Evolutionary conservation across 2,329 filamentous ascomycete species (phyloP).

Genomic region (Xenoacremonium recifei): DNA sequence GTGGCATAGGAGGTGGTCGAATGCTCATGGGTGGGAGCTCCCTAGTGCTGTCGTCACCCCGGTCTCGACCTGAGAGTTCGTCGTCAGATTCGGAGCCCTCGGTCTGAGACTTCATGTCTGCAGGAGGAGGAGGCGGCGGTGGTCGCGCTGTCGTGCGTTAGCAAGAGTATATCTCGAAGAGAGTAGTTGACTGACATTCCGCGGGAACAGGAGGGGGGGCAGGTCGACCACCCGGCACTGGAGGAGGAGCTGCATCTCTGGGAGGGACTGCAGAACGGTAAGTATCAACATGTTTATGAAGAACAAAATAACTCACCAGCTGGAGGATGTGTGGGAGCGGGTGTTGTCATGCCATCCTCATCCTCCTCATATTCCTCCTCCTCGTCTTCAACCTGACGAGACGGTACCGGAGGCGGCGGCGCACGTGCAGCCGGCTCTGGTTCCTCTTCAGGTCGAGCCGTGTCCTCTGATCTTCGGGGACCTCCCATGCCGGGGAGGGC

Average conservation of each 20-base stretch:
- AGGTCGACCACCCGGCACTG: constrained; percentile 50
- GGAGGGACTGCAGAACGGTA: constrained; percentile 30
- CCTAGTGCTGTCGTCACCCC: constrained; percentile 37
- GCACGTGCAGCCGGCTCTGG: constrained; percentile 26
- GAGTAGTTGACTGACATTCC: constrained; percentile 52
- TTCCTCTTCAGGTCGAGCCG: constrained; percentile 37
- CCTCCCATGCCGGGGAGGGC: constrained; percentile 71
- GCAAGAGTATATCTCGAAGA: constrained; percentile 19
- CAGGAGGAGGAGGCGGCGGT: constrained; percentile 51
- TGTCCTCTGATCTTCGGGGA: constrained; percentile 46
- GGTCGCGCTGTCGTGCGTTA: constrained; percentile 55
- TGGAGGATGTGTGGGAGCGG: constrained; percentile 26
- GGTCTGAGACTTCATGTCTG: constrained; percentile 61
- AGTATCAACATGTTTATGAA: constrained; percentile 13
- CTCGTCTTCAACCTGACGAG: constrained; percentile 21
- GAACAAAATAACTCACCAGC: constrained; percentile 17
- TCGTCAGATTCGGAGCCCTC: constrained; percentile 87
- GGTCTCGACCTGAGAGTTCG: constrained; percentile 64
- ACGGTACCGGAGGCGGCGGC: constrained; percentile 30
- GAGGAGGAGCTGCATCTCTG: constrained; percentile 35
- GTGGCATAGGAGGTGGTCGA: constrained; percentile 43
- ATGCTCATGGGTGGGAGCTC: constrained; percentile 19
- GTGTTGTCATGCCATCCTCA: constrained; percentile 28
- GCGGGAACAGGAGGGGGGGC: constrained; percentile 57
- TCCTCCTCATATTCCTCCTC: constrained; percentile 34